These are phyloP conservation scores for Herpetomonas samuelpessoai DNA, from an alignment of 208 protist species.

Conservation along the genomic window DNA sequence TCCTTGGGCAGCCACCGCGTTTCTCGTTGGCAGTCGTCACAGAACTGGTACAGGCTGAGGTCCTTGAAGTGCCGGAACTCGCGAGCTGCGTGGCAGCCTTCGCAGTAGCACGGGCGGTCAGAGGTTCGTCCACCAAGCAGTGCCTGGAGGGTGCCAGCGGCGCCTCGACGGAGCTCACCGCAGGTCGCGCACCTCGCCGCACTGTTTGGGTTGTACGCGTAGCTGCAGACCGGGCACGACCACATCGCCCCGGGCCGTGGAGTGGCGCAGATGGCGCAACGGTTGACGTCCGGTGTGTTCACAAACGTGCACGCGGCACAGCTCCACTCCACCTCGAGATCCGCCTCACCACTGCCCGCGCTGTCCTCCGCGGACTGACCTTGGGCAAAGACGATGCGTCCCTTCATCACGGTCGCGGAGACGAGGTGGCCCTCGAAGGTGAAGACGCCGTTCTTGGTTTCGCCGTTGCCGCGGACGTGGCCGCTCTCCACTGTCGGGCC, in stretches of 20 bases:
- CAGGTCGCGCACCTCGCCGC: slow-evolving; percentile 64
- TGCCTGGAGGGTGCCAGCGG: slow-evolving; percentile 3
- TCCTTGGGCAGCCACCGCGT: slow-evolving; percentile 70
- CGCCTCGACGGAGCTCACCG: slow-evolving; percentile 41
- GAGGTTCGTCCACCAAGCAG: neutral
- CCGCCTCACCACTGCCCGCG: slow-evolving; percentile 13
- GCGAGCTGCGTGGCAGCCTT: slow-evolving; percentile 33
- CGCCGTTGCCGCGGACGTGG: slow-evolving; percentile 42
- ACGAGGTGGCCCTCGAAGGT: slow-evolving; percentile 36
- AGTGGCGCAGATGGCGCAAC: slow-evolving; percentile 83
- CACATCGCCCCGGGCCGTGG: slow-evolving; percentile 66
- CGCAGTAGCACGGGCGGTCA: slow-evolving; percentile 30
- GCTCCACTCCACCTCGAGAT: slow-evolving; percentile 47
- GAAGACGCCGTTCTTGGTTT: slow-evolving; percentile 48
- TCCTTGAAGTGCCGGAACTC: slow-evolving; percentile 42
- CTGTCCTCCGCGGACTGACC: slow-evolving; percentile 17
- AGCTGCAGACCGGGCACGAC: slow-evolving; percentile 70
- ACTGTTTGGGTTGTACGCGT: slow-evolving; percentile 68
- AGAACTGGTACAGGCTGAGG: slow-evolving; percentile 45
- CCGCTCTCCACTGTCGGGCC: neutral
- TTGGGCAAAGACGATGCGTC: slow-evolving; percentile 55
- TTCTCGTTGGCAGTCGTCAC: slow-evolving; percentile 37
- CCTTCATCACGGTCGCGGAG: slow-evolving; percentile 34
- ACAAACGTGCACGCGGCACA: slow-evolving; percentile 81
- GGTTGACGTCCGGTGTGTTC: slow-evolving; percentile 60